Conservation (phyloP, 163 green algal species). For the Prototheca stagnorum region DNA sequence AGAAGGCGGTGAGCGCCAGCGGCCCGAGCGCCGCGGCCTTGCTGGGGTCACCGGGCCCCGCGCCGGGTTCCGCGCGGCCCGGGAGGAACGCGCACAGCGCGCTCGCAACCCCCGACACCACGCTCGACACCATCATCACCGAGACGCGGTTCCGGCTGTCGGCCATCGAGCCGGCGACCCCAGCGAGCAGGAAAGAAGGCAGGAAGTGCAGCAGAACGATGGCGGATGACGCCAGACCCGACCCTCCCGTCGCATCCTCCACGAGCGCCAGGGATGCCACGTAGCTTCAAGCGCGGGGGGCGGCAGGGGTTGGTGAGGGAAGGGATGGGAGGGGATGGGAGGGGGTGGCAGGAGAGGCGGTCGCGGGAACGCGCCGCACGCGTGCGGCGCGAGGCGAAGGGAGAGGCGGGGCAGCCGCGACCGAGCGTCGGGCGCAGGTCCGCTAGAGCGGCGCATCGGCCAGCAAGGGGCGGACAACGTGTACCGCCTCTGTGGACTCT, state of each 20-base stretch:
- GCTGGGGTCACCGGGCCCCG: too few species aligned
- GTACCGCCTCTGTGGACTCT: too few species aligned
- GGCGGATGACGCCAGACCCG: slow-evolving; percentile 13
- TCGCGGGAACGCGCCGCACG: not conserved
- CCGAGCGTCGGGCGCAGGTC: too few species aligned
- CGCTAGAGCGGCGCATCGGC: too few species aligned
- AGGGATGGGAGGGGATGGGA: not conserved
- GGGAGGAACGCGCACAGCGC: slow-evolving; percentile 5
- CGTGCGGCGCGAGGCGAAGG: not conserved
- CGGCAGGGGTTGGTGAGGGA: not conserved
- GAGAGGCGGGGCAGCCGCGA: not conserved
- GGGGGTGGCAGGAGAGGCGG: not conserved
- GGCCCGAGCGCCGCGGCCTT: not conserved
- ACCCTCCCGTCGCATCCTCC: slow-evolving; percentile 9
- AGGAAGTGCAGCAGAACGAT: slow-evolving; percentile 29
- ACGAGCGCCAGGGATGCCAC: slow-evolving; percentile 25
- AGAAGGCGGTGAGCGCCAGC: not conserved
- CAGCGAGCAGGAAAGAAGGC: slow-evolving; percentile 27
- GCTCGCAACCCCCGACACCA: not conserved
- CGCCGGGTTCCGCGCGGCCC: slow-evolving; percentile 14
- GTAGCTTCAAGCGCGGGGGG: slow-evolving; percentile 5
- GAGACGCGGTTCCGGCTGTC: slow-evolving; percentile 25
- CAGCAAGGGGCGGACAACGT: too few species aligned
- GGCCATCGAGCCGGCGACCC: slow-evolving; percentile 28
- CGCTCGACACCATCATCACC: not conserved